Base-by-base conservation (phyloP, 352 stramenopile genomes). In the Plasmopara viticola region DNA sequence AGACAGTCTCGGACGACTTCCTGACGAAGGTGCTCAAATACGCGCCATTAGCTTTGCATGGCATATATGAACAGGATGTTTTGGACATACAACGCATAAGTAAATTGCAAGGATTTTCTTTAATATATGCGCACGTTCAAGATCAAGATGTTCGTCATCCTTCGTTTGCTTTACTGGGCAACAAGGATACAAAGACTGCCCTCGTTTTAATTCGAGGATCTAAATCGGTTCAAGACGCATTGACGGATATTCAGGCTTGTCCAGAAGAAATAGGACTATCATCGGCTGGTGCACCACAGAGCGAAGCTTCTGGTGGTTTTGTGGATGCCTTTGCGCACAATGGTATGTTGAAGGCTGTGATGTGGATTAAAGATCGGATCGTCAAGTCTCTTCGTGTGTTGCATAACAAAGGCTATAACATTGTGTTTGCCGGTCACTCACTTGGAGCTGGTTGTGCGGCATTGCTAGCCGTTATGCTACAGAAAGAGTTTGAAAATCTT, bases 321-420 rank as follows among this genome's bases (percentile, higher is more conserved):
- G 78, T 94, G 10, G 83, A 94, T 48, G 79, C 83, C 8, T 94
- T 92, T 46, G 84, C 84, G 0, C 84, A 94, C 48, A 90, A 92
- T 48, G 84, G 84, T 0, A 94, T 94, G 81, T 51, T 90, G 7
- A 87, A 90, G 56, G 79, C 84, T 18, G 81, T 85, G 9, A 86
- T 90, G 76, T 92, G 81, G 82, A 90, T 94, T 43, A 94, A 90
- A 40, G 75, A 90, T 15, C 75, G 81, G 15, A 88, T 92, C 38
- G 72, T 91, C 18, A 68, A 75, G 17, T 89, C 84, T 1, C 53
- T 94, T 44, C 76, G 81, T 15, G 72, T 83, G 38, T 50, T 94
- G 0, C 72, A 92, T 50, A 63, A 72, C 8, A 74, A 89, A 70
- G 84, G 84, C 2, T 94, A 92, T 51, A 70, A 85, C 18, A 84